Conservation (phyloP, 371 early-diverging fungal genomes). For the Batrachochytrium dendrobatidis region DNA sequence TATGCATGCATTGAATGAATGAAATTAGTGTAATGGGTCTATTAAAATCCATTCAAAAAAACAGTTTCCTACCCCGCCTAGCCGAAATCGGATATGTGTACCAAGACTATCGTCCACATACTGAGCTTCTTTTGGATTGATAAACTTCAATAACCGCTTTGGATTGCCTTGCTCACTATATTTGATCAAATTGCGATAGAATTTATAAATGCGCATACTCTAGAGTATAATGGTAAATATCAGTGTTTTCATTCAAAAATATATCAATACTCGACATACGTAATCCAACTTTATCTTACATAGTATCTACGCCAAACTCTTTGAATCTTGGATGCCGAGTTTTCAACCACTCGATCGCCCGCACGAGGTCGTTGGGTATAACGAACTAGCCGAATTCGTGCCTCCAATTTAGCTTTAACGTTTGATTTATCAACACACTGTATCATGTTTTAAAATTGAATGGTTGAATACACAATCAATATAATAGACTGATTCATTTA, state of each 20-base stretch:
- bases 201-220: conserved; percentile 33
- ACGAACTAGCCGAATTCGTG: not conserved
- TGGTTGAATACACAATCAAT: not conserved
- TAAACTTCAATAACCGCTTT: conserved; percentile 31
- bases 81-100: conserved; percentile 41
- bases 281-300: not conserved
- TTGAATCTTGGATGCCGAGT: not conserved
- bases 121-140: conserved; percentile 44
- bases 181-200: conserved; percentile 38
- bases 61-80: conserved; percentile 39
- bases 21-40: too few relatives aligned
- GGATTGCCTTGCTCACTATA: conserved; percentile 38
- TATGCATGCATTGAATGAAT: conserved; percentile 1
- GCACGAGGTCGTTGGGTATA: not conserved
- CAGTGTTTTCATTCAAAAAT: too few relatives aligned
- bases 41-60: too few relatives aligned
- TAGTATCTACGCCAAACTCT: not conserved
- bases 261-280: too few relatives aligned
- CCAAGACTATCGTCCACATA: conserved; percentile 36
- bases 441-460: not conserved
- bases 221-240: conserved; percentile 7
- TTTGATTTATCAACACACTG: not conserved
- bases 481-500: not conserved
- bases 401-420: not conserved
- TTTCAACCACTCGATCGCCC: not conserved